Evolutionary conservation across 805 yeast species (phyloP), one percentile per base, ranked within the genome.

Genomic region (Schwanniomyces vanrijiae): DNA sequence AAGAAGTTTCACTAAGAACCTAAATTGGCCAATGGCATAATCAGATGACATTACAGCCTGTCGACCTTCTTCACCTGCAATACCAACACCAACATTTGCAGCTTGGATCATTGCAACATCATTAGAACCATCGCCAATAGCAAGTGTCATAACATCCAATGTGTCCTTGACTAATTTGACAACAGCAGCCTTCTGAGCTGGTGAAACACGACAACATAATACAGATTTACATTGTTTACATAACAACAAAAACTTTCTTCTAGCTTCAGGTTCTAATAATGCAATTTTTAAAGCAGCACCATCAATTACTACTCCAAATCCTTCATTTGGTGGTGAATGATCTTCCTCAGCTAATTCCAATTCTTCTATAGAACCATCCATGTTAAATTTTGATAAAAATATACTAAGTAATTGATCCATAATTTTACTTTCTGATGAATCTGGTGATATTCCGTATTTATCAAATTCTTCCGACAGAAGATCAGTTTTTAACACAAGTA

Each of bases 81-180:
- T 88, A 69, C 96, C 96, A 46, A 88, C 87, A 59, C 96, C 96
- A 40, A 88, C 85, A 66, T 88, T 84, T 1, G 95, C 94, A 24
- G 90, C 83, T 65, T 88, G 96, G 55, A 88, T 88, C 96, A 88
- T 88, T 10, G 95, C 91, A 52, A 88, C 96, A 69, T 88, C 96
- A 62, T 88, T 88, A 18, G 94, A 83, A 46, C 96, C 96, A 67
- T 88, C 96, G 55, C 96, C 96, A 61, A 88, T 86, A 6, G 94
- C 92, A 48, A 88, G 68, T 0, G 95, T 88, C 91, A 88, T 88
- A 24, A 88, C 96, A 52, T 82, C 83, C 40, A 88, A 70, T 14
- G 82, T 77, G 24, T 83, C 81, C 60, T 85, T 87, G n/a, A 88
- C 94, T 53, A 88, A 65, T 54, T 80, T 83, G 24, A 87, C 92